Evolutionary conservation across 2,329 filamentous ascomycete species (phyloP).

Genomic region (Tolypocladium album): DNA sequence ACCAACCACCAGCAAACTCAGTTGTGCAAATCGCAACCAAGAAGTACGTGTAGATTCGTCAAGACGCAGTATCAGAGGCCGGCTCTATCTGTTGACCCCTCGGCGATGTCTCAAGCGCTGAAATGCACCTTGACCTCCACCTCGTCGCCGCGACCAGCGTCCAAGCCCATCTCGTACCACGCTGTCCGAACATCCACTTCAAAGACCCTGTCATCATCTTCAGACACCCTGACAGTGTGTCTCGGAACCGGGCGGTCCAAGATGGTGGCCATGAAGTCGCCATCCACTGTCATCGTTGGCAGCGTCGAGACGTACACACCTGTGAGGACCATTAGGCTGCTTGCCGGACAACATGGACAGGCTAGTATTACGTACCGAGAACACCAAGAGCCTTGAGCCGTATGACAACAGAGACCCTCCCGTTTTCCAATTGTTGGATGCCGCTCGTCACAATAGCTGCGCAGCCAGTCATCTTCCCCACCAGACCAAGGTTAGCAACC

Average conservation of each 20-base stretch:
- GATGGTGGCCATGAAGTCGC: slow-evolving; percentile 65
- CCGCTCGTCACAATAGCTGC: slow-evolving; percentile 61
- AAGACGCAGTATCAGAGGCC: too few relatives aligned
- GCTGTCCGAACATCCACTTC: slow-evolving; percentile 68
- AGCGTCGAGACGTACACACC: slow-evolving; percentile 71
- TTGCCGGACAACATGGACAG: neutral
- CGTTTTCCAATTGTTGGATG: slow-evolving; percentile 42
- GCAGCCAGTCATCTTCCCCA: slow-evolving; percentile 83
- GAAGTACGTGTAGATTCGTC: too few relatives aligned
- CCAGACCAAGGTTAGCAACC: slow-evolving; percentile 63
- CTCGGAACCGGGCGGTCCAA: slow-evolving; percentile 58
- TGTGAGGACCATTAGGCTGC: slow-evolving; percentile 3
- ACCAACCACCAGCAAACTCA: too few relatives aligned
- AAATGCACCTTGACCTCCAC: slow-evolving; percentile 56
- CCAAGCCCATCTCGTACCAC: slow-evolving; percentile 63
- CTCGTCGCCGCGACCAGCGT: slow-evolving; percentile 72
- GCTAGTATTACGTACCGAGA: slow-evolving; percentile 40
- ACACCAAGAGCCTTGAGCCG: slow-evolving; percentile 71
- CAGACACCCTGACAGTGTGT: slow-evolving; percentile 50
- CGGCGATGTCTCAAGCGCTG: slow-evolving; percentile 16
- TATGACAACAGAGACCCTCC: slow-evolving; percentile 53
- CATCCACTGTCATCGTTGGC: slow-evolving; percentile 44
- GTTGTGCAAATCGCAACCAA: too few relatives aligned
- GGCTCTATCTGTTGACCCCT: too few relatives aligned
- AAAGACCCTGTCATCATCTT: slow-evolving; percentile 47